Evolutionary conservation across 306 rosid species (phyloP).

Genomic region (Hippophae tibetana): DNA sequence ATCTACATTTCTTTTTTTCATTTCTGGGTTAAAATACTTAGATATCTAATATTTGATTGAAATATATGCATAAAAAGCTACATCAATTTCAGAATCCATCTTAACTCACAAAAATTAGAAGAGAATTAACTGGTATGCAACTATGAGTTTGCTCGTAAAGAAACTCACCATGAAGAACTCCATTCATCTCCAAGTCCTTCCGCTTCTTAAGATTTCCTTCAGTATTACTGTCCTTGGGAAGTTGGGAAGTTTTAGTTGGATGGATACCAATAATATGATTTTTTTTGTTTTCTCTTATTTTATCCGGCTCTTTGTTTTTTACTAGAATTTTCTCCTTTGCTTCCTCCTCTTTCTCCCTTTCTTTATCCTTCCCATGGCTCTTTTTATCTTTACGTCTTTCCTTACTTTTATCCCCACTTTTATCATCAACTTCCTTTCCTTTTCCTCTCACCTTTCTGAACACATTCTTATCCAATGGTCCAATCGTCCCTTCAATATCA

Average conservation of each 20-base stretch:
- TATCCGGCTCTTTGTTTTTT: slow-evolving; percentile 31
- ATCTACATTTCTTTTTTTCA: no score
- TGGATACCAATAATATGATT: slow-evolving; percentile 28
- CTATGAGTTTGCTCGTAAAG: not conserved
- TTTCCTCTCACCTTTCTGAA: slow-evolving; percentile 30
- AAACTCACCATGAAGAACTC: slow-evolving; percentile 78
- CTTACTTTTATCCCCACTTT: slow-evolving; percentile 50
- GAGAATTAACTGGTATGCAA: no score
- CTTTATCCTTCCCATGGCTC: slow-evolving; percentile 68
- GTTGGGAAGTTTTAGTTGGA: slow-evolving; percentile 31
- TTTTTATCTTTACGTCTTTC: slow-evolving; percentile 65
- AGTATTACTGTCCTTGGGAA: slow-evolving; percentile 31
- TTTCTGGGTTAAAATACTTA: not conserved
- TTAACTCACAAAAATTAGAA: no score
- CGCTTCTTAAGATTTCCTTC: slow-evolving; percentile 65
- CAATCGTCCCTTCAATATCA: slow-evolving; percentile 38
- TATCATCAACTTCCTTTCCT: slow-evolving; percentile 39
- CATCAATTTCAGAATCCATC: no score
- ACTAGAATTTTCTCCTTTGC: slow-evolving; percentile 26
- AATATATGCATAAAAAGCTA: slow-evolving; percentile 17
- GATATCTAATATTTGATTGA: not conserved
- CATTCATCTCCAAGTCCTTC: slow-evolving; percentile 66
- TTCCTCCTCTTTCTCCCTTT: slow-evolving; percentile 65
- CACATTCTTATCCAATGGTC: slow-evolving; percentile 29
- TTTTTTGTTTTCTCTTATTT: slow-evolving; percentile 39